phyloP scores from a whole-genome alignment of 2,329 filamentous ascomycete genomes.

The Alternaria arbusti region DNA sequence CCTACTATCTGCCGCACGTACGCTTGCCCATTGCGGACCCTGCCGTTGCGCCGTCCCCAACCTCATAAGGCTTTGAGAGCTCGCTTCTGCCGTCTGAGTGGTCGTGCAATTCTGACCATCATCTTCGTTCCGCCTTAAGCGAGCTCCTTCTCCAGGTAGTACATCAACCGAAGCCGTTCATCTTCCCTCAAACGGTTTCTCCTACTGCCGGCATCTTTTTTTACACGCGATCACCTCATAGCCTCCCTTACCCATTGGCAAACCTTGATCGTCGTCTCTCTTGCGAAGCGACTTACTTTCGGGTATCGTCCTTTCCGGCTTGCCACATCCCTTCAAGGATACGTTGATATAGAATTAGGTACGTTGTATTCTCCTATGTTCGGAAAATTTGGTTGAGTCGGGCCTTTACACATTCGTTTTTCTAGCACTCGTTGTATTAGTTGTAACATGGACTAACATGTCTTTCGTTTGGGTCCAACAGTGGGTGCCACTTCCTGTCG shows the following conservation, averaged over 20 bases:
- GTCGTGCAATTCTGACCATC: slow-evolving; percentile 44
- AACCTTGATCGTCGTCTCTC: slow-evolving; percentile 27
- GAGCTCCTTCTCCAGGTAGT: slow-evolving; percentile 39
- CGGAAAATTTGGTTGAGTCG: slow-evolving; percentile 10
- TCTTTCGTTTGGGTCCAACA: slow-evolving; percentile 52
- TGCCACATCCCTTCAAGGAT: slow-evolving; percentile 35
- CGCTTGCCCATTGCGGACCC: slow-evolving; percentile 31
- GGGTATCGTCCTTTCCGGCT: slow-evolving; percentile 38
- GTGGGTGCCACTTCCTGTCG: slow-evolving; percentile 51
- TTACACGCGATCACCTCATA: slow-evolving; percentile 40
- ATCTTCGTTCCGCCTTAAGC: slow-evolving; percentile 48
- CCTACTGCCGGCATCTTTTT: slow-evolving; percentile 43
- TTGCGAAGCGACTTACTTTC: slow-evolving; percentile 32
- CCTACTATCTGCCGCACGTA: slow-evolving; percentile 32
- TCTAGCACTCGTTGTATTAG: slow-evolving; percentile 19
- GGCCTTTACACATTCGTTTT: slow-evolving; percentile 28
- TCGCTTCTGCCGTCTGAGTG: slow-evolving; percentile 42
- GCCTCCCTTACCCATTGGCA: slow-evolving; percentile 42
- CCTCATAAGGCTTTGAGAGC: slow-evolving; percentile 39
- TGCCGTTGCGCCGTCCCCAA: slow-evolving; percentile 41
- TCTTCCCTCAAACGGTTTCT: slow-evolving; percentile 41
- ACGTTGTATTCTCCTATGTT: slow-evolving; percentile 32
- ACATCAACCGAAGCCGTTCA: slow-evolving; percentile 39
- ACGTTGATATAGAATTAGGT: slow-evolving; percentile 45
- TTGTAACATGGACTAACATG: slow-evolving; percentile 50